A percentile compares a stretch with the other conserved stretches of the same genome.
Conservation (phyloP, 2,329 filamentous ascomycete species). For the Diaporthe ilicicola region DNA sequence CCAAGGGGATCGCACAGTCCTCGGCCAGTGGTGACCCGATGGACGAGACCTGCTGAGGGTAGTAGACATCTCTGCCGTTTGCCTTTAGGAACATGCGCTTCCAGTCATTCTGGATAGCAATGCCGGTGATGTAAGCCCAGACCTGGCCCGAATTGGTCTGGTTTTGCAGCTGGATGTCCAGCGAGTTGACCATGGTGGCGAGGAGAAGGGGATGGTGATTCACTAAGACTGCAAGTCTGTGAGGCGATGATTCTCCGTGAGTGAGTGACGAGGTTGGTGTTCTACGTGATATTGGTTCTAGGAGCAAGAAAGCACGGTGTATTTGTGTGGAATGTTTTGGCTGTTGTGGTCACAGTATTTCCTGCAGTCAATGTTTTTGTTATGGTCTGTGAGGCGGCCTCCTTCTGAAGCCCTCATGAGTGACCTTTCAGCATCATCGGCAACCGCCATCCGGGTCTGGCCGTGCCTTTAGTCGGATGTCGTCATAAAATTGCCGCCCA, state of each 20-base stretch:
- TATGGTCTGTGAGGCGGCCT: neutral
- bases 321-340: neutral
- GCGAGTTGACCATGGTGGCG: constrained; percentile 49
- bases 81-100: constrained; percentile 49
- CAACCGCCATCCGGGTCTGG: neutral
- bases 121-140: constrained; percentile 73
- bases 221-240: neutral
- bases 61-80: constrained; percentile 62
- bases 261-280: neutral
- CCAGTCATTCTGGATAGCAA: constrained; percentile 57
- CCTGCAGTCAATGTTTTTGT: neutral
- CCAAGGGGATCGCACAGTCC: constrained; percentile 68
- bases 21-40: constrained; percentile 58
- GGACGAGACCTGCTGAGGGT: constrained; percentile 60
- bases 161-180: constrained; percentile 66
- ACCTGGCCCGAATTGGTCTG: constrained; percentile 60
- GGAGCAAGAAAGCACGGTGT: neutral
- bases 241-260: neutral
- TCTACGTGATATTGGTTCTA: neutral
- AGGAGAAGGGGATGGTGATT: neutral
- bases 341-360: neutral
- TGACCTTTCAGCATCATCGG: neutral
- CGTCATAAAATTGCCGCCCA: constrained; percentile 3
- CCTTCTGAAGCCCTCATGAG: neutral
- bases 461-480: neutral